phyloP scores from a whole-genome alignment of 2,329 filamentous ascomycete species.

The Gyromitra esculenta region DNA sequence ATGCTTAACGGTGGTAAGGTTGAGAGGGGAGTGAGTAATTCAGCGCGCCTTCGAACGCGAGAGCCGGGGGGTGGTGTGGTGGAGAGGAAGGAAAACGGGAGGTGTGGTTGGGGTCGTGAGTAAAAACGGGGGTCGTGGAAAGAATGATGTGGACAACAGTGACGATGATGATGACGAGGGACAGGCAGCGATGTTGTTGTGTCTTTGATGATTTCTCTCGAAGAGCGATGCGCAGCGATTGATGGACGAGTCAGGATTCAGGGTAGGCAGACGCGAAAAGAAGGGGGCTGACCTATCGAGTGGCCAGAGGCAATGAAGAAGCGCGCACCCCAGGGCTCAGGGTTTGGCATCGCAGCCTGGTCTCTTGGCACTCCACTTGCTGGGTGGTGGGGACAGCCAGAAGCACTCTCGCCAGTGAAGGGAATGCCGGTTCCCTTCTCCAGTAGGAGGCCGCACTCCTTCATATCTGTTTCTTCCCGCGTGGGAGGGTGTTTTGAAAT shows the following conservation, averaged over 20 bases:
- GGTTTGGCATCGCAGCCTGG: constrained; percentile 12
- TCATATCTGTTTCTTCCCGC: constrained; percentile 3
- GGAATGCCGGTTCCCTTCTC: constrained; percentile 22
- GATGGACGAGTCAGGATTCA: constrained; percentile 36
- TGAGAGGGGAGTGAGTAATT: constrained; percentile 6
- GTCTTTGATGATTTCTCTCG: constrained; percentile 29
- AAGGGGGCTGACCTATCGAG: constrained; percentile 46
- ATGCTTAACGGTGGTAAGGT: not conserved
- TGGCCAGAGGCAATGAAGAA: constrained; percentile 22
- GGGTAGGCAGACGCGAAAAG: constrained; percentile 38
- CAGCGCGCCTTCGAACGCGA: constrained; percentile 28
- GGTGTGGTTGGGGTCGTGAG: not conserved
- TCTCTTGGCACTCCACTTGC: constrained; percentile 28
- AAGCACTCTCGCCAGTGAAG: constrained; percentile 9
- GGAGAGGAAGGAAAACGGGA: not conserved
- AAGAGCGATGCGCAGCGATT: constrained; percentile 45
- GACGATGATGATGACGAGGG: constrained; percentile 14
- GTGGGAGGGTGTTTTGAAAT: not conserved
- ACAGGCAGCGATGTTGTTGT: constrained; percentile 31
- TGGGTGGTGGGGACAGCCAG: not conserved
- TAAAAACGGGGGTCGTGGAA: not conserved
- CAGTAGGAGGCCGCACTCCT: constrained; percentile 15
- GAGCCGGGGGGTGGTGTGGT: not conserved
- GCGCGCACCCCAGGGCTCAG: constrained; percentile 36
- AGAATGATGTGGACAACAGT: constrained; percentile 17